Evolutionary conservation across 495 filamentous ascomycete species (phyloP), one percentile per base, ranked within the genome.

Genomic region (Mycothermus thermophilus): DNA sequence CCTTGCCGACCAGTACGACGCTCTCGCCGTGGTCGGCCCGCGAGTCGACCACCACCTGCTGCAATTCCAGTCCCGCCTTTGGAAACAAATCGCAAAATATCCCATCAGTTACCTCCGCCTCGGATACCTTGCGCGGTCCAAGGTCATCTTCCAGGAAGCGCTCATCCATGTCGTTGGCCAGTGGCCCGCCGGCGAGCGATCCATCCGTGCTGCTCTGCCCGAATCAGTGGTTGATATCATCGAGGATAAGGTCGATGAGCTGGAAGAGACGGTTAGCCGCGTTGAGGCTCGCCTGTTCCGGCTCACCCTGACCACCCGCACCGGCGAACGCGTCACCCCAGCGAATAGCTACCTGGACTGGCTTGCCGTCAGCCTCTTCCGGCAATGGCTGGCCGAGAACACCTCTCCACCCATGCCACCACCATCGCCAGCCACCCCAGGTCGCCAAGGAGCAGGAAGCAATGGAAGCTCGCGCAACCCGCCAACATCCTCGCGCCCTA

Each of bases 41-140:
- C 73, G 86, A n/a, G 77, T 93, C 8, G 85, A 95, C 48, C 83
- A 95, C 61, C 85, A 95, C 53, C 62, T 95, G 3, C 64, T 95
- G 1, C 83, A 86, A 37, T 95, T 93, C 56, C 83, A 86, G 40
- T 80, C 77, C 18, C 69, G 83, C 11, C 69, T 94, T 0, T 93
- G 83, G 75, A 88, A 88, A 51, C 85, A 94, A 48, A 90, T 93
- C 37, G 83, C 84, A 24, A 93, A 92, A 55, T 93, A 93, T 51
- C 86, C 86, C 12, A 80, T 87, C 11, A 79, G 72, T 48, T 95
- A 95, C 50, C 72, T 95, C 9, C 86, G 86, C 30, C 69, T 95
- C 3, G 86, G 85, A 14, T 93, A 86, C 47, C 62, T 93, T 13
- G 79, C 84, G 4, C 74, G 83, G 26, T 81, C 74, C 38, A 80